Conservation (phyloP, 345 rosid species). For the Salix suchowensis region DNA sequence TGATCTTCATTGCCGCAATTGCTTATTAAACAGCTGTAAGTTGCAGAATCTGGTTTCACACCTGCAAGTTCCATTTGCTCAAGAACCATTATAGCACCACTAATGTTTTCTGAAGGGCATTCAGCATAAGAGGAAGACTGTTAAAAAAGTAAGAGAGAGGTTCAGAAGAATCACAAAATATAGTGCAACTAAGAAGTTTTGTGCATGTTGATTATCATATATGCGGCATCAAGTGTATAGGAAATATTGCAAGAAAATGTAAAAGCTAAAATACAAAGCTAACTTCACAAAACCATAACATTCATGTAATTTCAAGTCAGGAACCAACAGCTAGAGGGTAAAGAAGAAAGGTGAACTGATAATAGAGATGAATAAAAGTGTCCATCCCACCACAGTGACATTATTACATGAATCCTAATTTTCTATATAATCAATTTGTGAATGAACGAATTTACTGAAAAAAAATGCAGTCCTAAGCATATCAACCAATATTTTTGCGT, state of each 20-base stretch:
- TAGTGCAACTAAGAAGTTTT: background rate
- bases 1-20: conserved; percentile 50
- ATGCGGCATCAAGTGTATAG: background rate
- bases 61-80: conserved; percentile 63
- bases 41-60: conserved; percentile 69
- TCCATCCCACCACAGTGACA: background rate
- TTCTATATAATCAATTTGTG: background rate
- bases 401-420: background rate
- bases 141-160: background rate
- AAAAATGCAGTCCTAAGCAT: background rate
- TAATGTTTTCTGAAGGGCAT: conserved; percentile 48
- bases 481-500: background rate
- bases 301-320: background rate
- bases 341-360: background rate
- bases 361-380: background rate
- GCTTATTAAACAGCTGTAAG: conserved; percentile 60
- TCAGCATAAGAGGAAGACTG: background rate
- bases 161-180: background rate
- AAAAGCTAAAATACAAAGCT: background rate
- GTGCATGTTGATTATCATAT: background rate
- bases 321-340: background rate
- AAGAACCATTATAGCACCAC: conserved; percentile 46
- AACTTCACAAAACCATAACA: background rate
- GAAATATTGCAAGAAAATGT: background rate
- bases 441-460: background rate